Conservation (phyloP, 768 basidiomycete species). For the Naganishia friedmannii region DNA sequence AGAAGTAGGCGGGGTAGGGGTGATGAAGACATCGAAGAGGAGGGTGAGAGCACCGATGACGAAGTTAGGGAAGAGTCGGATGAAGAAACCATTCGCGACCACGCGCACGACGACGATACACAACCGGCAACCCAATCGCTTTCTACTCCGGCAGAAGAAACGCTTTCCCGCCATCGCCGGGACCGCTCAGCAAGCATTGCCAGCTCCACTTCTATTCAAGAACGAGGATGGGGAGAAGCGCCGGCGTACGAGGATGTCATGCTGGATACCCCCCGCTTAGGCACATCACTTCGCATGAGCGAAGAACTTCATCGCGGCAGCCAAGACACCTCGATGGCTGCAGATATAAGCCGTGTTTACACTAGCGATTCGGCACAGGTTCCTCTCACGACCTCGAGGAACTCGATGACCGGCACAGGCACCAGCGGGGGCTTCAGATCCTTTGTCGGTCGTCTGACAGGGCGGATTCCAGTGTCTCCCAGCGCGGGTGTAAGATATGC, state of each 20-base stretch:
- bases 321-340: background rate
- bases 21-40: conserved; percentile 18
- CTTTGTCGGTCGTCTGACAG: conserved; percentile 27
- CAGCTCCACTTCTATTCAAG: conserved; percentile 17
- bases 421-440: conserved; percentile 18
- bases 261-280: background rate
- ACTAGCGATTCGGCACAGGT: conserved; percentile 2
- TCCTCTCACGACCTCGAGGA: background rate
- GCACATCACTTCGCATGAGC: background rate
- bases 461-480: background rate
- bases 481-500: background rate
- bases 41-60: conserved; percentile 15
- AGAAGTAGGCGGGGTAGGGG: conserved; percentile 10
- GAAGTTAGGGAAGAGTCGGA: conserved; percentile 5
- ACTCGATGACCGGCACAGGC: background rate
- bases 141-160: background rate
- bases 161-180: background rate
- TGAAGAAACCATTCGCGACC: background rate
- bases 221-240: conserved; percentile 29
- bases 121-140: background rate
- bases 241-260: conserved; percentile 28
- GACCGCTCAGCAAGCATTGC: conserved; percentile 9
- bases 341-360: background rate
- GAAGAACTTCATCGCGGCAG: background rate
- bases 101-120: background rate